Evolutionary conservation across 352 stramenopile genomes (phyloP).

Genomic region (Phytophthora pistaciae): DNA sequence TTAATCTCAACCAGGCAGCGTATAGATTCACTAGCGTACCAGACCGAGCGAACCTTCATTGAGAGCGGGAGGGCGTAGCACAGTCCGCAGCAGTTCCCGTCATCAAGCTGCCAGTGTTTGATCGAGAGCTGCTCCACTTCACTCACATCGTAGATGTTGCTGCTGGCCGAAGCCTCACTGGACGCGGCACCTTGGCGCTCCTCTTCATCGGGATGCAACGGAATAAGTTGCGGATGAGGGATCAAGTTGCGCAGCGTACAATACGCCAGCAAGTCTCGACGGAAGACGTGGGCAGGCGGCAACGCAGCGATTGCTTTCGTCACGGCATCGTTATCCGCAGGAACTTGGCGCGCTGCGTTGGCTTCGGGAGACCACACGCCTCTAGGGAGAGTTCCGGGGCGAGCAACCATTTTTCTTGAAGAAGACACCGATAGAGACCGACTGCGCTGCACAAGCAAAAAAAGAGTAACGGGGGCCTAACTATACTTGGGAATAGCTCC

Average conservation of each 20-base stretch:
- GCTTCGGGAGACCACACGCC: slow-evolving; percentile 59
- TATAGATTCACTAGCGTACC: slow-evolving; percentile 36
- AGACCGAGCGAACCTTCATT: slow-evolving; percentile 56
- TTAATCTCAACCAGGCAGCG: too few relatives aligned
- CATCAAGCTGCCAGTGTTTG: slow-evolving; percentile 77
- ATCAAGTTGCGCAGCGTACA: slow-evolving; percentile 61
- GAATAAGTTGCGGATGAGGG: slow-evolving; percentile 72
- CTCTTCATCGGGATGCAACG: slow-evolving; percentile 68
- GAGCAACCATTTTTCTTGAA: slow-evolving; percentile 10
- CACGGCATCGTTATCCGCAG: slow-evolving; percentile 23
- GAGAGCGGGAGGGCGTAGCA: slow-evolving; percentile 66
- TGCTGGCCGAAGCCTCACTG: slow-evolving; percentile 32
- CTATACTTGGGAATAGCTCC: background rate
- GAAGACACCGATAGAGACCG: background rate
- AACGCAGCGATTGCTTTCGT: slow-evolving; percentile 31
- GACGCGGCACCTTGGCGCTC: slow-evolving; percentile 47
- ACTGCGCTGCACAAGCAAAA: background rate
- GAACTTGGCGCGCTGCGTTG: slow-evolving; percentile 49
- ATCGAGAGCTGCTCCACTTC: slow-evolving; percentile 66
- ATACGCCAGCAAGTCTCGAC: slow-evolving; percentile 70
- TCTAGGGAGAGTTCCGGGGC: slow-evolving; percentile 11
- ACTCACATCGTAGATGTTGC: slow-evolving; percentile 61
- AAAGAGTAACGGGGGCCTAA: background rate
- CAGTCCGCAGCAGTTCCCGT: slow-evolving; percentile 58
- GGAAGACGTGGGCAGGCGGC: slow-evolving; percentile 50